These are phyloP conservation scores for Ormosia emarginata DNA, from an alignment of 306 rosid species.

Conservation along the genomic window DNA sequence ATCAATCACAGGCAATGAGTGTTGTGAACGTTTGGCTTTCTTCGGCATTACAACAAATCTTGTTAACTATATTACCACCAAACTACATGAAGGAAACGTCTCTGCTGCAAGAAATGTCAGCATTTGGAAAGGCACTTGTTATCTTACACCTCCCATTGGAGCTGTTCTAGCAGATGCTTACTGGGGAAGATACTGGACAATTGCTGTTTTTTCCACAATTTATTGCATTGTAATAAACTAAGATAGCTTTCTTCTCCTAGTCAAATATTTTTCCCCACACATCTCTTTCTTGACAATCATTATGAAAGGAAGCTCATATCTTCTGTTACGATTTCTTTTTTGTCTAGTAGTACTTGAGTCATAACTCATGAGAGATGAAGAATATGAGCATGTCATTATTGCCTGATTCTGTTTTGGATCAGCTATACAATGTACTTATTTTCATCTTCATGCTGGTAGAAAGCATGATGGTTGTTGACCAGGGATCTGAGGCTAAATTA, in stretches of 20 bases:
- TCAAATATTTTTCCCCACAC: constrained; percentile 3
- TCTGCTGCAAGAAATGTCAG: constrained; percentile 92
- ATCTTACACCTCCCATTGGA: constrained; percentile 94
- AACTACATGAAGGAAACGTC: constrained; percentile 85
- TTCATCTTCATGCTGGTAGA: too few relatives aligned
- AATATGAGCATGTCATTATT: not conserved
- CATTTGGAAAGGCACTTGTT: constrained; percentile 98
- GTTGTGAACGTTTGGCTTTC: constrained; percentile 94
- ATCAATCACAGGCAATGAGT: constrained; percentile 68
- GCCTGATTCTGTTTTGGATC: not conserved
- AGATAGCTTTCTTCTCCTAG: not conserved
- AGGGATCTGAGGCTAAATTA: too few relatives aligned
- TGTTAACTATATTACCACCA: constrained; percentile 83
- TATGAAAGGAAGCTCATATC: not conserved
- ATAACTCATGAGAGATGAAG: not conserved
- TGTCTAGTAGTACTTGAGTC: not conserved
- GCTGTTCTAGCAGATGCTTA: constrained; percentile 93
- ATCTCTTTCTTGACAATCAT: not conserved
- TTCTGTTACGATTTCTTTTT: not conserved
- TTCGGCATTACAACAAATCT: constrained; percentile 90
- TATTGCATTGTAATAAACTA: constrained; percentile 63
- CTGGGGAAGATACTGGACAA: constrained; percentile 99
- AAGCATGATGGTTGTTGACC: not conserved
- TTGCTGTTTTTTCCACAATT: constrained; percentile 72
- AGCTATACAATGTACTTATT: not conserved